A percentile compares a stretch with the other conserved stretches of the same genome.
Conservation (phyloP, 768 basidiomycete genomes). For the Rhizopogon vulgaris region DNA sequence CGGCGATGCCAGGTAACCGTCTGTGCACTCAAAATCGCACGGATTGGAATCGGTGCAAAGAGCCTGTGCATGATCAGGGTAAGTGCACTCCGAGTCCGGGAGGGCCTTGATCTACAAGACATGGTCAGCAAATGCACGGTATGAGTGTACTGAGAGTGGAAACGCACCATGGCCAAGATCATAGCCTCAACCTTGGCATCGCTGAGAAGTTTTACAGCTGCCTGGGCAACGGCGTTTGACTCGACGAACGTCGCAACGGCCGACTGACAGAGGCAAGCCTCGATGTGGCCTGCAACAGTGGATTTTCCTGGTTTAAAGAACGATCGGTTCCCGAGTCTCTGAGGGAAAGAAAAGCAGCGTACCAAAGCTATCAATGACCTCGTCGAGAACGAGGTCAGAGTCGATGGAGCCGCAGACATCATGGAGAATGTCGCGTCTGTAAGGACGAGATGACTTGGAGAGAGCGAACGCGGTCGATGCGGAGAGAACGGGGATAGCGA, state of each 20-base stretch:
- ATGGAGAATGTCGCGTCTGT: background rate
- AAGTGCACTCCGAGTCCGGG: conserved; percentile 21
- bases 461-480: conserved; percentile 12
- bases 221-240: conserved; percentile 15
- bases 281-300: conserved; percentile 19
- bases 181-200: conserved; percentile 13
- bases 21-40: conserved; percentile 25
- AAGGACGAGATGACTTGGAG: conserved; percentile 1
- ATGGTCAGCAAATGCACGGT: background rate
- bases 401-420: conserved; percentile 14
- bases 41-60: conserved; percentile 11
- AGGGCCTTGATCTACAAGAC: conserved; percentile 17
- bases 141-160: background rate
- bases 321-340: background rate
- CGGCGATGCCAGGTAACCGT: conserved; percentile 21
- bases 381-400: conserved; percentile 12
- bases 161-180: conserved; percentile 18
- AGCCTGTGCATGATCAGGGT: conserved; percentile 24
- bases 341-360: background rate
- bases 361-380: conserved; percentile 10
- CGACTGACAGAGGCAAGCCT: conserved; percentile 24
- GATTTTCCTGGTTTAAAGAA: conserved; percentile 10
- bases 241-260: conserved; percentile 18
- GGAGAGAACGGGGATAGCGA: conserved; percentile 14
- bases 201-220: conserved; percentile 18